Conservation (phyloP, 2,329 filamentous ascomycete species). For the Fusarium anthophilum region DNA sequence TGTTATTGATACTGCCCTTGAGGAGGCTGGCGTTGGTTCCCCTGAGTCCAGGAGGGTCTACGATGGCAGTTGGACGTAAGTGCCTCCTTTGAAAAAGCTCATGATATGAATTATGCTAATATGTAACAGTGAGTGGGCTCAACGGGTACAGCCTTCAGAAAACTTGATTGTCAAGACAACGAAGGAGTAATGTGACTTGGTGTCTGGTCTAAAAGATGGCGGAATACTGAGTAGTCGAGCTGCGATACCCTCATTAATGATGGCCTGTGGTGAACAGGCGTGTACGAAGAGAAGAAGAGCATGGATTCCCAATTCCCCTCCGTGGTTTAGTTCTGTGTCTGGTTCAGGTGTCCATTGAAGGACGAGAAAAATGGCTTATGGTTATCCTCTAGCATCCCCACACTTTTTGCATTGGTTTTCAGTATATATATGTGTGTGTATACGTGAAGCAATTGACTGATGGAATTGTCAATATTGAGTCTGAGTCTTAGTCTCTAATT, state of each 20-base stretch:
- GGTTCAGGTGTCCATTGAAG: constrained; percentile 25
- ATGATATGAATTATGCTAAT: constrained; percentile 20
- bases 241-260: constrained; percentile 47
- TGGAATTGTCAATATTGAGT: constrained; percentile 14
- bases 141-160: constrained; percentile 69
- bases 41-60: constrained; percentile 79
- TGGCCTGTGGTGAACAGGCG: constrained; percentile 38
- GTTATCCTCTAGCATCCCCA: constrained; percentile 33
- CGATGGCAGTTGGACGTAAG: constrained; percentile 98
- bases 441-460: constrained; percentile 36
- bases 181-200: constrained; percentile 36
- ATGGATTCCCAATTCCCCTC: constrained; percentile 39
- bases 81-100: constrained; percentile 42
- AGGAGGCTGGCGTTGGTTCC: constrained; percentile 78
- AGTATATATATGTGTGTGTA: constrained; percentile 22
- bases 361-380: constrained; percentile 23
- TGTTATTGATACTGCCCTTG: constrained; percentile 86
- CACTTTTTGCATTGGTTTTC: constrained; percentile 34
- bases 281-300: constrained; percentile 41
- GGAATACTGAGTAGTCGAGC: constrained; percentile 32
- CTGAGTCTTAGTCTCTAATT: background rate
- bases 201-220: constrained; percentile 25
- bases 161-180: constrained; percentile 68
- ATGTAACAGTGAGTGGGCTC: constrained; percentile 70
- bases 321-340: constrained; percentile 35